Evolutionary conservation across 2,329 filamentous ascomycete species (phyloP).

Genomic region (Camillea tinctor): DNA sequence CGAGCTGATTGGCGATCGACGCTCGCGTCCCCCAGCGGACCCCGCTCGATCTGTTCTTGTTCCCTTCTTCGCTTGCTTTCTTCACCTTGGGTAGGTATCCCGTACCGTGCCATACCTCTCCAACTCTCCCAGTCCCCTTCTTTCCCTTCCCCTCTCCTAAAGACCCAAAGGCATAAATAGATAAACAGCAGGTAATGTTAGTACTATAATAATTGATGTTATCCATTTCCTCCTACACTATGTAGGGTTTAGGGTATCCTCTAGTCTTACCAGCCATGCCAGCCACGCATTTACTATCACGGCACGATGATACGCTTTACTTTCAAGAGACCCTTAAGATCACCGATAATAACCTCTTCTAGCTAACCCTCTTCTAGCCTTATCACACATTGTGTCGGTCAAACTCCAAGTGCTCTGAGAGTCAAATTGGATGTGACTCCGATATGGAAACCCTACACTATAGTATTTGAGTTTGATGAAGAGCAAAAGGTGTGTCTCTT

Average conservation of each 20-base stretch:
- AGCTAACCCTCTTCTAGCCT: constrained; percentile 14
- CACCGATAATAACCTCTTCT: neutral
- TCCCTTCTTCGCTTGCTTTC: constrained; percentile 6
- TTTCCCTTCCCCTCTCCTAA: neutral
- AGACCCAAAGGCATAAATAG: constrained; percentile 16
- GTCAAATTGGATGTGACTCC: neutral
- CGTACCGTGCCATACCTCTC: too few relatives aligned
- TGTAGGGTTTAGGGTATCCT: too few relatives aligned
- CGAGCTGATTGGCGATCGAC: constrained; percentile 28
- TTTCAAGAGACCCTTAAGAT: neutral
- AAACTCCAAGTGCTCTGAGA: neutral
- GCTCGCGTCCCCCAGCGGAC: constrained; percentile 21
- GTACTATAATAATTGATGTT: too few relatives aligned
- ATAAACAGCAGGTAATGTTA: neutral
- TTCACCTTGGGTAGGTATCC: too few relatives aligned
- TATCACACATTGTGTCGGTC: constrained; percentile 9
- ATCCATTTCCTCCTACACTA: too few relatives aligned
- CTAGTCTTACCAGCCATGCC: neutral
- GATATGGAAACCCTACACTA: neutral
- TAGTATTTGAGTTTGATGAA: neutral
- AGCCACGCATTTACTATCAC: neutral
- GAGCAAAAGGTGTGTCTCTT: neutral
- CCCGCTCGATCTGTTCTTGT: constrained; percentile 22
- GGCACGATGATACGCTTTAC: neutral
- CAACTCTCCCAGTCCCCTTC: neutral